Evolutionary conservation across 805 yeast genomes (phyloP), one percentile per base, ranked within the genome.

Genomic region (Maudiozyma bulderi): DNA sequence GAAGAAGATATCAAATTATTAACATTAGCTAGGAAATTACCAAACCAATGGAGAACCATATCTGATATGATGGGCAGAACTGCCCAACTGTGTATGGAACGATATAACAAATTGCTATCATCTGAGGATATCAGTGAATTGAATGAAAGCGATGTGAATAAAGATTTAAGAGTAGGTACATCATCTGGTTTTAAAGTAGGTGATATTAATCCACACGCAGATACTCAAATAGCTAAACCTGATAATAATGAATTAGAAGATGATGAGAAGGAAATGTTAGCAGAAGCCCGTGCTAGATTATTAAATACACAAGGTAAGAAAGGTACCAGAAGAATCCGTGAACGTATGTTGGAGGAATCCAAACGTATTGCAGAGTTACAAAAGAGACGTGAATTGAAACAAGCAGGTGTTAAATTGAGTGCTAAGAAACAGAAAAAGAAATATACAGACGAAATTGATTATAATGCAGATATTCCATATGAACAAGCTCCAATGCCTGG

Each of bases 11-110:
- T 77, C 43, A 76, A 77, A 59, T 70, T 91, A 44, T 63, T 89
- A 49, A 73, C 76, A 34, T 58, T 88, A 51, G 89, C 86, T 0
- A 76, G 78, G 55, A 65, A 81, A 34, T 68, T 90, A 55, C 97
- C 98, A 1, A 88, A 90, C 53, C 97, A 90, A 67, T 91, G 99
- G 99, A 76, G 95, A 43, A 80, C 93, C 1, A 86, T 93, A n/a
- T 84, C 95, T 1, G 78, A 86, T 6, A 64, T 82, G 8, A 70
- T 90, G 64, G 89, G 90, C 0, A 71, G 97, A 51, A 86, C 97
- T 0, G 91, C 96, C 0, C 81, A 86, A 11, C 85, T 84, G 51
- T 87, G 95, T 65, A 78, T 87, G 8, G 95, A 88, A 54, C 70
- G 97, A 49, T 91, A 88, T 61, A 95, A 86, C 60, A 74, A 72